phyloP scores from a whole-genome alignment of 208 protist genomes.

The Trypanosoma melophagium region DNA sequence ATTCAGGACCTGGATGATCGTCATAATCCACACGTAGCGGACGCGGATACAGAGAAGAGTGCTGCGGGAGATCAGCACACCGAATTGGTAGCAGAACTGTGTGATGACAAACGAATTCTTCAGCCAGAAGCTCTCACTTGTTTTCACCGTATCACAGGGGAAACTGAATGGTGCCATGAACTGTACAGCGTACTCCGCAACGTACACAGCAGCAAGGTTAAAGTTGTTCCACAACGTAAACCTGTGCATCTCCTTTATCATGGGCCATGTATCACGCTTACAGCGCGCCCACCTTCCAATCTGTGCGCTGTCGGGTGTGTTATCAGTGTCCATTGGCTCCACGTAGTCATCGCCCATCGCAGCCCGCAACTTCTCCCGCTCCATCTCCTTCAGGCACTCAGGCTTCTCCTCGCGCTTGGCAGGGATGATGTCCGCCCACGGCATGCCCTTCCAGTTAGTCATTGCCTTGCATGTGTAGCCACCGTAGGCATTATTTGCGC shows the following conservation, averaged over 20 bases:
- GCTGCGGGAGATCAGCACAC: slow-evolving; percentile 85
- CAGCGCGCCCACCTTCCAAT: slow-evolving; percentile 1
- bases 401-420: not conserved
- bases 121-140: slow-evolving; percentile 57
- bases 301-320: not conserved
- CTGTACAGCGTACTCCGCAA: slow-evolving; percentile 85
- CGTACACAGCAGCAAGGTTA: slow-evolving; percentile 82
- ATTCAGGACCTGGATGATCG: slow-evolving; percentile 85
- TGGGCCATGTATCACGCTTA: slow-evolving; percentile 7
- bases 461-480: slow-evolving; percentile 13
- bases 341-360: not conserved
- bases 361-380: not conserved
- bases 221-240: slow-evolving; percentile 70
- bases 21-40: slow-evolving; percentile 72
- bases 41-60: slow-evolving; percentile 81
- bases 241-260: slow-evolving; percentile 39
- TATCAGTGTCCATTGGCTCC: not conserved
- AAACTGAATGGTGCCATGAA: slow-evolving; percentile 84
- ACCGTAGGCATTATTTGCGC: too few species aligned
- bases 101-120: slow-evolving; percentile 77
- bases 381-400: slow-evolving; percentile 5
- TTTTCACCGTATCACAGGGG: slow-evolving; percentile 38
- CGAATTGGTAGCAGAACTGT: slow-evolving; percentile 92
- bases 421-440: not conserved
- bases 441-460: slow-evolving; percentile 6